A percentile compares a stretch with the other conserved stretches of the same genome.
Evolutionary conservation across 345 rosid species (phyloP).

Genomic region (Brassica carinata): DNA sequence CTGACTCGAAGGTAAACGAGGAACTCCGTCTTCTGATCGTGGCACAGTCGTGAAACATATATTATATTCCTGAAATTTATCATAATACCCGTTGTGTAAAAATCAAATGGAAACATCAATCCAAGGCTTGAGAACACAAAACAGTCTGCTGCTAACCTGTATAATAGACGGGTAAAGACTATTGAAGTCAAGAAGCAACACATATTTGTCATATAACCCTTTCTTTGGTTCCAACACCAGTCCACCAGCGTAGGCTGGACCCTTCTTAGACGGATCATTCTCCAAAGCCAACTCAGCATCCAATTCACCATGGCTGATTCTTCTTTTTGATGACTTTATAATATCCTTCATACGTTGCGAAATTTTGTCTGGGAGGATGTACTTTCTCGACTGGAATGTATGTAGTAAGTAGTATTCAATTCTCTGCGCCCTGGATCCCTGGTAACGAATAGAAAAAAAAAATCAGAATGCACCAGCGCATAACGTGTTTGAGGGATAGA

Average conservation of each 20-base stretch:
- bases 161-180: conserved; percentile 99
- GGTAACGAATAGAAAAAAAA: conserved; percentile 30
- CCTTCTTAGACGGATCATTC: conserved; percentile 63
- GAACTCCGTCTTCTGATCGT: conserved; percentile 73
- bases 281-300: conserved; percentile 51
- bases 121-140: conserved; percentile 9
- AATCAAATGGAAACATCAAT: conserved; percentile 23
- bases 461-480: conserved; percentile 31
- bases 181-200: conserved; percentile 93
- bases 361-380: conserved; percentile 86
- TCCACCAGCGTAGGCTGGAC: conserved; percentile 93
- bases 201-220: conserved; percentile 92
- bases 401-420: conserved; percentile 89
- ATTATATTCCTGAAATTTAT: conserved; percentile 74
- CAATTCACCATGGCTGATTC: conserved; percentile 49
- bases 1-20: conserved; percentile 69
- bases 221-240: conserved; percentile 95
- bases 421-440: conserved; percentile 99
- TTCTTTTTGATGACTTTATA: conserved; percentile 58
- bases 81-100: not conserved
- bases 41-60: conserved; percentile 96
- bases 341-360: conserved; percentile 54
- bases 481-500: not conserved
- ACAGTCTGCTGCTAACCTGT: conserved; percentile 56
- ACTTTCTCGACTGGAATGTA: conserved; percentile 88